phyloP scores from a whole-genome alignment of 2,329 filamentous ascomycete genomes.

The Fonsecaea erecta region DNA sequence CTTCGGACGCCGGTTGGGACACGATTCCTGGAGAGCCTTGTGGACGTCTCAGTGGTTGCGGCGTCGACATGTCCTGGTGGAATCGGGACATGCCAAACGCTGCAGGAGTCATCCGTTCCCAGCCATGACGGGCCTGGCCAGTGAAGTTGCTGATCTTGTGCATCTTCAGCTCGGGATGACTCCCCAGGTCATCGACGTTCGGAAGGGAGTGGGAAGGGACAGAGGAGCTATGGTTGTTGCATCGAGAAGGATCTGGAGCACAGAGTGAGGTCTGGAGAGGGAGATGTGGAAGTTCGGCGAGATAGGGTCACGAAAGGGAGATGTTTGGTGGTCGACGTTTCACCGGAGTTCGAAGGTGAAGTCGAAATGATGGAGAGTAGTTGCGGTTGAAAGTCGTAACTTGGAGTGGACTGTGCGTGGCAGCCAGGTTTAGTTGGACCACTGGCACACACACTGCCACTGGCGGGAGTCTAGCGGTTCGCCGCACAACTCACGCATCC shows the following conservation, averaged over 20 bases:
- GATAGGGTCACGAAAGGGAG: slow-evolving; percentile 10
- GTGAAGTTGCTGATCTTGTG: slow-evolving; percentile 72
- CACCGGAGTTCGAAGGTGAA: slow-evolving; percentile 11
- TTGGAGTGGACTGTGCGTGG: slow-evolving; percentile 9
- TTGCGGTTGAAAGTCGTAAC: slow-evolving; percentile 1
- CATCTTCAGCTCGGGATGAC: slow-evolving; percentile 51
- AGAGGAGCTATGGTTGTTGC: slow-evolving; percentile 30
- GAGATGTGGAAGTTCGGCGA: neutral
- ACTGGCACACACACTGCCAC: neutral
- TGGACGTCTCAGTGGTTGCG: slow-evolving; percentile 61
- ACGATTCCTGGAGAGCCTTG: slow-evolving; percentile 56
- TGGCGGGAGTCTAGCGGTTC: slow-evolving; percentile 5
- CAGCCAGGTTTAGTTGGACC: slow-evolving; percentile 11
- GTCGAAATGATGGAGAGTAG: slow-evolving; percentile 8
- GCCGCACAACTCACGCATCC: slow-evolving; percentile 1
- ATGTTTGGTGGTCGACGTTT: neutral
- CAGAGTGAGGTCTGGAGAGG: slow-evolving; percentile 9
- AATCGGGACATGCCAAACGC: slow-evolving; percentile 67
- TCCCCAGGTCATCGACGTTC: slow-evolving; percentile 39
- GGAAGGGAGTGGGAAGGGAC: slow-evolving; percentile 25
- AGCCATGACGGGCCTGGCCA: slow-evolving; percentile 68
- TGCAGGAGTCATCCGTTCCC: slow-evolving; percentile 68
- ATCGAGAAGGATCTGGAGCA: slow-evolving; percentile 23
- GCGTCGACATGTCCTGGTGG: slow-evolving; percentile 59
- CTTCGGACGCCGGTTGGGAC: slow-evolving; percentile 71